phyloP scores from a whole-genome alignment of 371 early-diverging fungal genomes.

The Choanephora cucurbitarum region DNA sequence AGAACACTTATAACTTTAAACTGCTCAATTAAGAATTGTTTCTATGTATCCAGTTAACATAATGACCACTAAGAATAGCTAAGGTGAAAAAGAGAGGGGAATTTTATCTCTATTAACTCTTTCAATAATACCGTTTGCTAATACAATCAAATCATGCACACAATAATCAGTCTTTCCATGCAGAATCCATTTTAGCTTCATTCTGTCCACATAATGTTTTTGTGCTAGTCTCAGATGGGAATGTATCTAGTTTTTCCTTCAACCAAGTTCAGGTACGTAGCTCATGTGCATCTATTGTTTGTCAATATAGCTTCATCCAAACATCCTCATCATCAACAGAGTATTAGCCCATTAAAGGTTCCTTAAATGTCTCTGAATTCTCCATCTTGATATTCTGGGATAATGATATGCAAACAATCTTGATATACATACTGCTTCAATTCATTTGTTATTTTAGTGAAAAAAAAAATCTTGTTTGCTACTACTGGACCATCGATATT shows the following conservation, averaged over 20 bases:
- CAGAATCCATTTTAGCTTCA: too few relatives aligned
- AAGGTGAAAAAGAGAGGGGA: too few relatives aligned
- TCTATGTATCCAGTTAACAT: too few relatives aligned
- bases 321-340: conserved; percentile 16
- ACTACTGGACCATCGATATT: conserved; percentile 92
- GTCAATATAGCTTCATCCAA: conserved; percentile 23
- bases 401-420: conserved; percentile 33
- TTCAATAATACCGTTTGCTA: too few relatives aligned
- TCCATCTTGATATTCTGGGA: conserved; percentile 32
- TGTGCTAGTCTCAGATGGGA: conserved; percentile 21
- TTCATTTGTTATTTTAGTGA: conserved; percentile 65
- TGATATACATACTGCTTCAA: conserved; percentile 62
- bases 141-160: too few relatives aligned
- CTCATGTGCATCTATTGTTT: conserved; percentile 27
- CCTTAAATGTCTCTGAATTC: conserved; percentile 13
- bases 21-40: too few relatives aligned
- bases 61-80: too few relatives aligned
- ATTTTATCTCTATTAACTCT: too few relatives aligned
- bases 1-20: too few relatives aligned
- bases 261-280: conserved; percentile 33
- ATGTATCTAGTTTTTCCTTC: conserved; percentile 3
- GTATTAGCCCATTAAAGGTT: conserved; percentile 11
- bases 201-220: too few relatives aligned
- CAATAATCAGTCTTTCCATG: too few relatives aligned
- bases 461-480: conserved; percentile 83